phyloP scores from a whole-genome alignment of 495 filamentous ascomycete species.

The Penicillium silybi region DNA sequence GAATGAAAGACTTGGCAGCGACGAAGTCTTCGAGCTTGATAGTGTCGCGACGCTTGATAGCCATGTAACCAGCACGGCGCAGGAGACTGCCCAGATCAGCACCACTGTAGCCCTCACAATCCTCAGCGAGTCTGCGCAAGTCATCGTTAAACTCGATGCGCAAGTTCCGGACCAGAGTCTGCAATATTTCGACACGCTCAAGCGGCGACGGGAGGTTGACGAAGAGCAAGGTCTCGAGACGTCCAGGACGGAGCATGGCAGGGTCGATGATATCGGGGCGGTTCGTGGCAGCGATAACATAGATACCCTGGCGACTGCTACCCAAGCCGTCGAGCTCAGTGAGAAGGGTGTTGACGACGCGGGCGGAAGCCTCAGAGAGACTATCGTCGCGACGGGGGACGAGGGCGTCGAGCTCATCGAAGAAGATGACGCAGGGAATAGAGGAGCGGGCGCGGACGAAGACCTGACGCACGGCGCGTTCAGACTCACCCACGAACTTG shows the following conservation, averaged over 20 bases:
- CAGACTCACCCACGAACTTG: constrained; percentile 94
- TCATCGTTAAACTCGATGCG: constrained; percentile 47
- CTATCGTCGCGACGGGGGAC: constrained; percentile 80
- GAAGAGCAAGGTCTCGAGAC: constrained; percentile 84
- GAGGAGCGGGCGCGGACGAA: constrained; percentile 84
- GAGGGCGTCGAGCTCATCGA: constrained; percentile 93
- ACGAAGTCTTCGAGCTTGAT: constrained; percentile 75
- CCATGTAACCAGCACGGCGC: constrained; percentile 70
- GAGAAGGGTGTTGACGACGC: constrained; percentile 94
- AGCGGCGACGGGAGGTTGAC: constrained; percentile 78
- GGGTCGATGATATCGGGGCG: constrained; percentile 94
- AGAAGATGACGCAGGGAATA: constrained; percentile 93
- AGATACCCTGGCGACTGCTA: constrained; percentile 76
- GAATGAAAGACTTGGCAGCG: constrained; percentile 63
- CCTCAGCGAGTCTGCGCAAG: constrained; percentile 56
- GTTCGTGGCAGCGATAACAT: constrained; percentile 94
- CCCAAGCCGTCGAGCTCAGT: constrained; percentile 89
- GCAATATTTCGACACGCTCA: constrained; percentile 82
- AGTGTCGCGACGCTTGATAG: constrained; percentile 59
- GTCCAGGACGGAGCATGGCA: constrained; percentile 89
- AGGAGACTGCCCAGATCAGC: constrained; percentile 81
- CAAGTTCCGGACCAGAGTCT: constrained; percentile 67
- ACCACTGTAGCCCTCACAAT: constrained; percentile 83
- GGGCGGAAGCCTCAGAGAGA: constrained; percentile 74
- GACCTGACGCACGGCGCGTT: constrained; percentile 87